These are phyloP conservation scores for Eustoma russellianum DNA, from an alignment of 257 asterid genomes.

Conservation along the genomic window DNA sequence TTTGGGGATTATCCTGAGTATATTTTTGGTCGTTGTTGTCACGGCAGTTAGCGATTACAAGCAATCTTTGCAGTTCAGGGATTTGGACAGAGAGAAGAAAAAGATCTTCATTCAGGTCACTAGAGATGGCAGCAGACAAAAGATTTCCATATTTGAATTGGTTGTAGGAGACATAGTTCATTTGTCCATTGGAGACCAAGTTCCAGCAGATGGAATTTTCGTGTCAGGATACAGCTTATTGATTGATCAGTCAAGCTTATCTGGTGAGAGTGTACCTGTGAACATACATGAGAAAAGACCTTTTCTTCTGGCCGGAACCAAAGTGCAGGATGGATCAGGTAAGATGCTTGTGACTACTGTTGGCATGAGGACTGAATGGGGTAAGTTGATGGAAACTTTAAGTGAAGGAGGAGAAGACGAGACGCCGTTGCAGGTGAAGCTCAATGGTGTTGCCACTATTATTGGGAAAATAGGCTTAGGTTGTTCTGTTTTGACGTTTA, in stretches of 20 bases:
- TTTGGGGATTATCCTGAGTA: conserved; percentile 76
- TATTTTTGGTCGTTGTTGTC: conserved; percentile 75
- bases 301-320: conserved; percentile 72
- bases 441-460: conserved; percentile 90
- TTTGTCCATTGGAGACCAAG: conserved; percentile 67
- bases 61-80: conserved; percentile 94
- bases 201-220: conserved; percentile 88
- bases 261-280: conserved; percentile 93
- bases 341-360: conserved; percentile 94
- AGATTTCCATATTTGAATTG: conserved; percentile 71
- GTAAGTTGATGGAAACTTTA: conserved; percentile 88
- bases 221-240: conserved; percentile 68
- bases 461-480: conserved; percentile 85
- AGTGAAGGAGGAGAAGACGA: conserved; percentile 96
- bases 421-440: conserved; percentile 96
- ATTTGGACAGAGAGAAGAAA: conserved; percentile 94
- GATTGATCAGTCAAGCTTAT: conserved; percentile 91
- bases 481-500: conserved; percentile 67
- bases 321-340: conserved; percentile 88
- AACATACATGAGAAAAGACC: conserved; percentile 64
- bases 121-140: conserved; percentile 75
- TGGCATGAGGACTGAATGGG: conserved; percentile 99
- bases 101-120: conserved; percentile 77
- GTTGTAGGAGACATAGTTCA: conserved; percentile 89
- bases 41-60: conserved; percentile 90